Conservation (phyloP, 805 yeast species). For the Ogataea trehalophila region DNA sequence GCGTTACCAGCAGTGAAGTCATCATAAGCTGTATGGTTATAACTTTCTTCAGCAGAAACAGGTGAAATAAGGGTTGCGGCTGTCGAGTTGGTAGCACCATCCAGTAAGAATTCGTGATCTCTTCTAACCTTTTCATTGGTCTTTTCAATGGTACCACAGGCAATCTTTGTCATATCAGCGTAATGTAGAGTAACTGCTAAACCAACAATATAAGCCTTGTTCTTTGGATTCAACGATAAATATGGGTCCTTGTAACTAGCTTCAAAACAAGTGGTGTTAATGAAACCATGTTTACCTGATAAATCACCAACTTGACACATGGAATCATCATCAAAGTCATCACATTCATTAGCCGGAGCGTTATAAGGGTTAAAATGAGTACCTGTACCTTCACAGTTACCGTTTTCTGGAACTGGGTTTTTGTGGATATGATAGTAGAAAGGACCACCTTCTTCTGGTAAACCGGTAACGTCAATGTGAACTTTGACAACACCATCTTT, state of each 20-base stretch:
- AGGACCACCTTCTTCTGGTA: conserved; percentile 64
- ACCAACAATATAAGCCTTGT: conserved; percentile 57
- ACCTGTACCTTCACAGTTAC: conserved; percentile 52
- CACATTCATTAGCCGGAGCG: conserved; percentile 48
- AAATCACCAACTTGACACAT: conserved; percentile 70
- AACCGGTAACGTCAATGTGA: conserved; percentile 64
- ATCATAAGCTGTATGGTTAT: too few relatives aligned
- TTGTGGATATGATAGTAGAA: conserved; percentile 69
- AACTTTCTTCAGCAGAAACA: not conserved
- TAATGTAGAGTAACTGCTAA: conserved; percentile 53
- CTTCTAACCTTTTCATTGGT: conserved; percentile 25
- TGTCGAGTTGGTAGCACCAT: conserved; percentile 2
- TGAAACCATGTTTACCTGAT: conserved; percentile 73
- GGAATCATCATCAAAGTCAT: conserved; percentile 44
- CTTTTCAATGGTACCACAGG: conserved; percentile 55
- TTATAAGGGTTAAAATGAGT: conserved; percentile 60
- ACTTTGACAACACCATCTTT: conserved; percentile 58
- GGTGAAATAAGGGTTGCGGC: not conserved
- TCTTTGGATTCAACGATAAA: conserved; percentile 52
- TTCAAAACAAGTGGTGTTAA: conserved; percentile 66
- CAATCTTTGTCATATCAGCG: conserved; percentile 49
- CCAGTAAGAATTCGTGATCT: conserved; percentile 8
- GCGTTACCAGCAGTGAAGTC: too few relatives aligned
- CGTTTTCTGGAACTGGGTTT: conserved; percentile 43
- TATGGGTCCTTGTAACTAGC: conserved; percentile 59